These are phyloP conservation scores for Neonectria hederae DNA, from an alignment of 2,329 filamentous ascomycete species.

Conservation along the genomic window DNA sequence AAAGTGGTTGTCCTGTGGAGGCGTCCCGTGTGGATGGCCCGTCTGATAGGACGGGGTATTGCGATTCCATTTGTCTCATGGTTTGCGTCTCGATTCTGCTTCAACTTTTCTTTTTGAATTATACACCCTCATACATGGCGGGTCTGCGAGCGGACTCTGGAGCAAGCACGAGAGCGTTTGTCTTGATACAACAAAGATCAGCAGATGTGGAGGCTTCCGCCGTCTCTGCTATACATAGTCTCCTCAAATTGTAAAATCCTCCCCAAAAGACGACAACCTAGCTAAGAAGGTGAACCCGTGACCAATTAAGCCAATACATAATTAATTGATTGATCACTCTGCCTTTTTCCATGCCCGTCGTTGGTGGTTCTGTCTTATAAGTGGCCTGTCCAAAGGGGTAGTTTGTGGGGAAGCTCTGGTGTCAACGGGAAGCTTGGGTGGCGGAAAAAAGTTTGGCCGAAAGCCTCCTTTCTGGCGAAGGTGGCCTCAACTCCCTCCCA, in stretches of 20 bases:
- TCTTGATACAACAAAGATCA: conserved; percentile 45
- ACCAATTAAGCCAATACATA: background rate
- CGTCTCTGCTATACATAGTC: conserved; percentile 47
- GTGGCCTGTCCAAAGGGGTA: conserved; percentile 7
- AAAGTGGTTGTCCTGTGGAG: conserved; percentile 25
- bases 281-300: background rate
- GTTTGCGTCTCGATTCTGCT: conserved; percentile 40
- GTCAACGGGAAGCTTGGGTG: background rate
- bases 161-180: conserved; percentile 43
- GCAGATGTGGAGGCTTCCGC: conserved; percentile 40
- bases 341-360: background rate
- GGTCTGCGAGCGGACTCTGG: conserved; percentile 47
- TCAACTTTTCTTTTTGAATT: conserved; percentile 44
- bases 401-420: background rate
- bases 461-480: conserved; percentile 50
- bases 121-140: conserved; percentile 44
- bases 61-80: conserved; percentile 45
- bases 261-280: conserved; percentile 8
- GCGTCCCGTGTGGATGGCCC: conserved; percentile 33
- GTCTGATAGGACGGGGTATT: conserved; percentile 33
- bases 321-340: background rate
- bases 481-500: conserved; percentile 54
- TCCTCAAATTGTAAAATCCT: conserved; percentile 47
- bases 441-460: conserved; percentile 50
- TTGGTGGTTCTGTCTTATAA: too few relatives aligned